phyloP scores from a whole-genome alignment of 305 asterid genomes.

The Fraxinus paxiana region DNA sequence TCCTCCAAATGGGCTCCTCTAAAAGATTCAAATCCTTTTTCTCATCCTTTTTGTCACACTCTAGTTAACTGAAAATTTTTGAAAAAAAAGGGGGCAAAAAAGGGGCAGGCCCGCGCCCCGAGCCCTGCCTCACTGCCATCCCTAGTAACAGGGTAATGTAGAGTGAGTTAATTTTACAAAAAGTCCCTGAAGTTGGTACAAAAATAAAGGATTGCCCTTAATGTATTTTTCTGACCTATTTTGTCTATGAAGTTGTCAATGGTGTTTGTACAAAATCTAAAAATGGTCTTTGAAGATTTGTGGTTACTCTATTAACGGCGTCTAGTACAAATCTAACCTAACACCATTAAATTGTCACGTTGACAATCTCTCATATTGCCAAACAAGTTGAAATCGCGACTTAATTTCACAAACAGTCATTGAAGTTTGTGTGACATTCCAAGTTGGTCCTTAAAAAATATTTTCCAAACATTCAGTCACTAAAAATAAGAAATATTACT shows the following conservation, averaged over 20 bases:
- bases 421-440: not conserved
- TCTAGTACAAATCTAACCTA: not conserved
- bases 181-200: not conserved
- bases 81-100: no score
- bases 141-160: not conserved
- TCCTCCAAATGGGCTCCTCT: conserved; percentile 78
- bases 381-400: not conserved
- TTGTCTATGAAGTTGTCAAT: not conserved
- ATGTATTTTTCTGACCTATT: not conserved
- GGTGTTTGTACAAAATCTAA: not conserved
- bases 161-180: not conserved
- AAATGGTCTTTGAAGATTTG: not conserved
- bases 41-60: conserved; percentile 53
- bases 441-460: not conserved
- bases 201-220: not conserved
- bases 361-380: not conserved
- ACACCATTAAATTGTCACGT: not conserved
- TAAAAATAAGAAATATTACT: no score
- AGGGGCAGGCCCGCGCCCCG: no score
- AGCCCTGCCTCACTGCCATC: no score
- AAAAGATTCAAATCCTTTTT: conserved; percentile 48
- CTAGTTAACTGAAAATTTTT: conserved; percentile 21
- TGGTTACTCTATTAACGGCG: not conserved
- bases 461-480: no score
- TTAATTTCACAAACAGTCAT: not conserved